phyloP scores from a whole-genome alignment of 108 stramenopile genomes.

The Thalassiosira profunda region DNA sequence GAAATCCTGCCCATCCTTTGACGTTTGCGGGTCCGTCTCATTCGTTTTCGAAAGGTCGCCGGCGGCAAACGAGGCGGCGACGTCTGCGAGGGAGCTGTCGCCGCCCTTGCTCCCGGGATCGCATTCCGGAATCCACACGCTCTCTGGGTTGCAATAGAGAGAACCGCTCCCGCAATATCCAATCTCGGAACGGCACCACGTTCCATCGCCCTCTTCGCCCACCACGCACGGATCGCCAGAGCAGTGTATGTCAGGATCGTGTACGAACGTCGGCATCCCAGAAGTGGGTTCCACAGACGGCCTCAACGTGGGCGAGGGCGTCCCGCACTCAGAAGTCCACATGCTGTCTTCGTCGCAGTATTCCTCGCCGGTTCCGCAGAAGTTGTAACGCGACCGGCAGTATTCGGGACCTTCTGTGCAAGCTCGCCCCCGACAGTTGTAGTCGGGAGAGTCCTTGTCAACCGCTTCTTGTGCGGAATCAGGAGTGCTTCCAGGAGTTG shows the following conservation, averaged over 20 bases:
- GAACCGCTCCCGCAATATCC: constrained; percentile 28
- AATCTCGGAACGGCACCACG: constrained; percentile 37
- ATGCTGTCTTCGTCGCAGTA: constrained; percentile 35
- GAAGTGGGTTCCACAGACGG: constrained; percentile 11
- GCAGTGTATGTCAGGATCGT: constrained; percentile 17
- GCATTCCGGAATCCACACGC: constrained; percentile 32
- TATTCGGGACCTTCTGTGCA: constrained; percentile 23
- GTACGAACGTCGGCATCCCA: constrained; percentile 21
- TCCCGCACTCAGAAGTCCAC: constrained; percentile 35
- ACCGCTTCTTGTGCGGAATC: background rate
- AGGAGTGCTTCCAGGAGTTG: background rate
- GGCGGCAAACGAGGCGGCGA: background rate
- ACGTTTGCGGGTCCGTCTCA: background rate
- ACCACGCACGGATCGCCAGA: constrained; percentile 27
- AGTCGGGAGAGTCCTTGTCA: background rate
- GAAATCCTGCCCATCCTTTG: too few species aligned
- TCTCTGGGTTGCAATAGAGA: constrained; percentile 32
- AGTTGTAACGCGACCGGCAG: constrained; percentile 28
- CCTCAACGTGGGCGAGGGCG: constrained; percentile 5
- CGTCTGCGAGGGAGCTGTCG: background rate
- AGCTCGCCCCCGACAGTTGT: constrained; percentile 35
- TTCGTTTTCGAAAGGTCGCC: too few species aligned
- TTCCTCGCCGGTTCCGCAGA: constrained; percentile 33
- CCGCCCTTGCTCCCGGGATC: background rate
- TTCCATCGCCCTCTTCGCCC: constrained; percentile 10